Evolutionary conservation across 768 basidiomycete species (phyloP).

Genomic region (Suillus occidentalis): DNA sequence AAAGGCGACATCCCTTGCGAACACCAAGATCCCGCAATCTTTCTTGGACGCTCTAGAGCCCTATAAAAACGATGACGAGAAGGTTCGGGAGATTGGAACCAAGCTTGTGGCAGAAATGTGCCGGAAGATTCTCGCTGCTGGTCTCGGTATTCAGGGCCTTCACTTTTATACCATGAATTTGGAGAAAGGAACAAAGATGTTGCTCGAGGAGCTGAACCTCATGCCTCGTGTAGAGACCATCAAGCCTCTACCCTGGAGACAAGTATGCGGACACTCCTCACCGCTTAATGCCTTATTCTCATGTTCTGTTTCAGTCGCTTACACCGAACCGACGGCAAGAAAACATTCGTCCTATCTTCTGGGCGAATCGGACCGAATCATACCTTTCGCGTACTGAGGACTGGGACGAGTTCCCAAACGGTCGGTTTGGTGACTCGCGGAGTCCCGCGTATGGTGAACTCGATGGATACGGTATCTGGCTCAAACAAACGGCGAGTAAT

Average conservation of each 20-base stretch:
- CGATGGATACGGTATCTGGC: slow-evolving; percentile 92
- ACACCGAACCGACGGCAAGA: slow-evolving; percentile 91
- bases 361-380: slow-evolving; percentile 95
- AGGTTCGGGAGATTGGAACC: slow-evolving; percentile 90
- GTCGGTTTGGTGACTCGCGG: slow-evolving; percentile 95
- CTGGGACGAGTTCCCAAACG: slow-evolving; percentile 99
- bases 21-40: slow-evolving; percentile 73
- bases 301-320: slow-evolving; percentile 57
- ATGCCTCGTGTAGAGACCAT: slow-evolving; percentile 87
- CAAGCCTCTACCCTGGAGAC: slow-evolving; percentile 97
- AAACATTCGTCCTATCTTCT: slow-evolving; percentile 96
- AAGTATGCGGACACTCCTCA: slow-evolving; percentile 47
- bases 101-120: slow-evolving; percentile 95
- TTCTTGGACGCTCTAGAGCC: slow-evolving; percentile 82
- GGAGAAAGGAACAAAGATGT: slow-evolving; percentile 92
- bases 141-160: slow-evolving; percentile 82
- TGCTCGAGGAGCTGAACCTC: slow-evolving; percentile 88
- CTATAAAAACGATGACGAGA: slow-evolving; percentile 89
- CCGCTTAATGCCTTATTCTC: slow-evolving; percentile 15
- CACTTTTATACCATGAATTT: slow-evolving; percentile 99
- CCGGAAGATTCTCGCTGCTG: slow-evolving; percentile 74
- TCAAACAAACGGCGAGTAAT: slow-evolving; percentile 77
- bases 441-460: slow-evolving; percentile 98
- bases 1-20: slow-evolving; percentile 75
- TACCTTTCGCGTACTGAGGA: slow-evolving; percentile 96